Conservation (phyloP, 352 stramenopile genomes). For the Phytophthora aleatoria region DNA sequence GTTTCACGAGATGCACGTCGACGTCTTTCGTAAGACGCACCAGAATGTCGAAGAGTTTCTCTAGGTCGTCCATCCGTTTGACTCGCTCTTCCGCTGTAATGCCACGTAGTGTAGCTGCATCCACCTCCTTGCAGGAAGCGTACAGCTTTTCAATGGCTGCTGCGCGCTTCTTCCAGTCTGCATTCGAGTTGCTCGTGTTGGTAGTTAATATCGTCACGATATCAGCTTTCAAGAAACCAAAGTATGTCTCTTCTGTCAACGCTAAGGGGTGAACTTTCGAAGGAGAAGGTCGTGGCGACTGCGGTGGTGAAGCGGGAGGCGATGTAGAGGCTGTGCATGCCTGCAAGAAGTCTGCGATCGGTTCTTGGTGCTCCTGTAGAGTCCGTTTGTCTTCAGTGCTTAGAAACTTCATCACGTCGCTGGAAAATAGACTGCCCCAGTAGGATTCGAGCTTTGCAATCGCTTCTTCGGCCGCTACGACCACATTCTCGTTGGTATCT, state of each 20-base stretch:
- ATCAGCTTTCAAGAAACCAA: conserved; percentile 52
- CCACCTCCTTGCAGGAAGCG: conserved; percentile 39
- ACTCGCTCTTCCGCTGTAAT: conserved; percentile 16
- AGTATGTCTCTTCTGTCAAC: conserved; percentile 27
- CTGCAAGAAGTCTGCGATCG: conserved; percentile 58
- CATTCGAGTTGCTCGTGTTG: conserved; percentile 62
- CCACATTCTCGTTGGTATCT: conserved; percentile 57
- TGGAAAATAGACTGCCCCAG: conserved; percentile 46
- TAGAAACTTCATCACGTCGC: conserved; percentile 57
- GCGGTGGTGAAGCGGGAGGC: conserved; percentile 12
- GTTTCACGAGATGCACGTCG: conserved; percentile 70
- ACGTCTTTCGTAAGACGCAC: conserved; percentile 64
- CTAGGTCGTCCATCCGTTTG: conserved; percentile 25
- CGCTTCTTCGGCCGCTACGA: conserved; percentile 68
- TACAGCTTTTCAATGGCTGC: conserved; percentile 66
- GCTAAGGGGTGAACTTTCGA: conserved; percentile 26
- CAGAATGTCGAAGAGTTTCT: conserved; percentile 51
- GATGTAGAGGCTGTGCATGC: conserved; percentile 19
- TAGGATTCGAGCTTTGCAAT: conserved; percentile 69
- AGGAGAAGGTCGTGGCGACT: conserved; percentile 22
- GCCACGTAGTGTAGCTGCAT: conserved; percentile 25
- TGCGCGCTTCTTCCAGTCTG: conserved; percentile 74
- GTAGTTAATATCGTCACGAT: conserved; percentile 41
- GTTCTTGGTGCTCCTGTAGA: conserved; percentile 47
- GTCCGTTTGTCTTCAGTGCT: conserved; percentile 68